Conservation (phyloP, 1,284 basidiomycete genomes). For the Lignosus rhinocerotis region DNA sequence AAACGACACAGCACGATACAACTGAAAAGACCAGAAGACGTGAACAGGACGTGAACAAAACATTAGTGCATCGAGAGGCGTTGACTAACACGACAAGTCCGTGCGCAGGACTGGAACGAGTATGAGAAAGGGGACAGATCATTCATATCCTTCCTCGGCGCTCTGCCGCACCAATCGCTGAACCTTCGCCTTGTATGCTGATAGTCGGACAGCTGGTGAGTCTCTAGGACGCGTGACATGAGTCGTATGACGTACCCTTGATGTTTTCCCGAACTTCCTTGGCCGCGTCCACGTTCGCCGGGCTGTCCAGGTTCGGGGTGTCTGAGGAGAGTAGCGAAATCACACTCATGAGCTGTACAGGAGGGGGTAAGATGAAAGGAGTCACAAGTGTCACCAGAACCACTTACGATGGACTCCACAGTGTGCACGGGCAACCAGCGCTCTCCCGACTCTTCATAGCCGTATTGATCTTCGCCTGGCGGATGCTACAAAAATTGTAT, state of each 20-base stretch:
- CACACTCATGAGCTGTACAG: slow-evolving; percentile 85
- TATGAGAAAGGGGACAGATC: not conserved
- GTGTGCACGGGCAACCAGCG: slow-evolving; percentile 98
- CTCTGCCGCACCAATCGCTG: slow-evolving; percentile 80
- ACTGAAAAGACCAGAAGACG: slow-evolving; percentile 13
- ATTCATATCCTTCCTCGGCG: slow-evolving; percentile 86
- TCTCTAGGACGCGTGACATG: not conserved
- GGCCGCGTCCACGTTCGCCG: slow-evolving; percentile 96
- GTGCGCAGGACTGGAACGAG: not conserved
- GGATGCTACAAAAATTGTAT: slow-evolving; percentile 64
- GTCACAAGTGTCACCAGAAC: slow-evolving; percentile 5
- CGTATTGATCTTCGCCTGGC: slow-evolving; percentile 97
- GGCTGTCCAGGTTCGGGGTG: slow-evolving; percentile 90
- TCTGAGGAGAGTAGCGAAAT: slow-evolving; percentile 95
- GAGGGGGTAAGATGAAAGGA: not conserved
- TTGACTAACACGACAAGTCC: slow-evolving; percentile 11
- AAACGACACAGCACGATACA: slow-evolving; percentile 19
- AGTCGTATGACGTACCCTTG: slow-evolving; percentile 46
- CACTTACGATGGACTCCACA: slow-evolving; percentile 92
- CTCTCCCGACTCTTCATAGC: slow-evolving; percentile 97
- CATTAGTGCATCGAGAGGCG: slow-evolving; percentile 8
- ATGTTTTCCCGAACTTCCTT: slow-evolving; percentile 84
- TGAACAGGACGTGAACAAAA: slow-evolving; percentile 3
- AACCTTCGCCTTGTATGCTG: slow-evolving; percentile 92
- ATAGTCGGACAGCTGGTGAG: not conserved